Evolutionary conservation across 2,329 filamentous ascomycete species (phyloP), one percentile per base, ranked within the genome.

Genomic region (Aspergillus viridinutans): DNA sequence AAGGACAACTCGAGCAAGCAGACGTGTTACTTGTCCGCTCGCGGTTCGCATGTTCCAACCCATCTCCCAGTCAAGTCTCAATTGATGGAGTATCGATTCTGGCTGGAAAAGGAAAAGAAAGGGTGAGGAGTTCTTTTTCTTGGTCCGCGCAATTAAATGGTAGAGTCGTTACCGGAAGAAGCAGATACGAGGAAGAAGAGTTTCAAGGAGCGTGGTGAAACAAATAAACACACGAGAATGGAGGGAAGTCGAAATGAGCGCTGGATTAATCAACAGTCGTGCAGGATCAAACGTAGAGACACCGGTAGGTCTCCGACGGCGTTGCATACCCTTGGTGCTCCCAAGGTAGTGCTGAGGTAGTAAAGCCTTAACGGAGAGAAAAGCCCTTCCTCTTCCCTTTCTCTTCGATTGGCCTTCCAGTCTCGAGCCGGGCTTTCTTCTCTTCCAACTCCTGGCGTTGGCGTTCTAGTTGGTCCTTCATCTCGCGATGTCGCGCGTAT

Each of bases 331-430:
- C 51, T 61, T 38, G 57, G 60, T 56, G 58, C 57, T 61, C 60
- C 60, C 61, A 53, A 56, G 52, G 55, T 48, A 60, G 60, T 53
- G 49, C 51, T 53, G 54, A 47, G 48, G 29, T 29, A 50, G 42
- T 53, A 54, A 38, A 54, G 32, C 28, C 29, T 86, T 93, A 96
- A 79, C 94, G 92, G 75, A 99, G 90, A 65, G 94, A 99, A 85
- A 99, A 99, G 59, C 93, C 93, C 90, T 97, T 97, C 81, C 92
- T 90, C 89, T 96, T 96, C 80, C 88, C 88, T 83, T 97, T 93
- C 82, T 97, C 92, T 81, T 97, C 94, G 80, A 97, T 80, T 64
- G 94, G 94, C 75, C 94, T 85, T 72, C 94, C 94, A 74, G 89
- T 96, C 79, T 99, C 94, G 80, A 99, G 83, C 70, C 94, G 88